Percentiles rank a stretch among this genome's conserved stretches.
These are phyloP conservation scores for Plasmodium inui DNA, from an alignment of 169 alveolate species.

Conservation along the genomic window DNA sequence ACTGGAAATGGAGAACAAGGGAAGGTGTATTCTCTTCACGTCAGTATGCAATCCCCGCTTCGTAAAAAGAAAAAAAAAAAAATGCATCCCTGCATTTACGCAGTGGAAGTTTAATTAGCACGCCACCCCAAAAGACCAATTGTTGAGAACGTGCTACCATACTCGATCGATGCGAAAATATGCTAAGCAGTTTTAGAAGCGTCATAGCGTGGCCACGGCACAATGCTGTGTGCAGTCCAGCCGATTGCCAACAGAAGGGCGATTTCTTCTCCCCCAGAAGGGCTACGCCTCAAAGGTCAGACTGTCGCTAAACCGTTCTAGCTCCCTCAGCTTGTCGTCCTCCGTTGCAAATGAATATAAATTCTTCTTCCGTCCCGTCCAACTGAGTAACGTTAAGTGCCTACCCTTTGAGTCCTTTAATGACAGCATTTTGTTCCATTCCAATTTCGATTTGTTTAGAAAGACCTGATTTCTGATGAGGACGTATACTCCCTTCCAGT, in stretches of 20 bases:
- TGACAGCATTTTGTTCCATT: slow-evolving; percentile 52
- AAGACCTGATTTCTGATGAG: slow-evolving; percentile 34
- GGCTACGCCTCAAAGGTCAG: slow-evolving; percentile 27
- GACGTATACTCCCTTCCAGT: slow-evolving; percentile 69
- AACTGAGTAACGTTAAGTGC: slow-evolving; percentile 41
- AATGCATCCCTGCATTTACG: not conserved
- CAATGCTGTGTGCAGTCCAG: not conserved
- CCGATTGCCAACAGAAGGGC: not conserved
- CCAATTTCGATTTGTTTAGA: slow-evolving; percentile 47
- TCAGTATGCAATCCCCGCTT: not conserved
- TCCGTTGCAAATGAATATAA: slow-evolving; percentile 46
- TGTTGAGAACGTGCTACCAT: not conserved
- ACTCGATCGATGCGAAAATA: not conserved
- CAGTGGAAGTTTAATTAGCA: not conserved
- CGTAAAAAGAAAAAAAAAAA: not conserved
- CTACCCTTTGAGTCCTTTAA: slow-evolving; percentile 62
- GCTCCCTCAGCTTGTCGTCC: slow-evolving; percentile 54
- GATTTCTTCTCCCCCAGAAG: not conserved
- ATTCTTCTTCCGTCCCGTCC: slow-evolving; percentile 66
- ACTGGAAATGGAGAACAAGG: not conserved
- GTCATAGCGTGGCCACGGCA: not conserved
- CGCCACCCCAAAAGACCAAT: not conserved
- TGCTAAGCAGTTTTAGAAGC: not conserved
- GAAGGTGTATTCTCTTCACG: not conserved
- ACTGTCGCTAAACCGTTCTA: slow-evolving; percentile 47